Percentiles rank a stretch among this genome's conserved stretches.
phyloP scores from a whole-genome alignment of 1,284 basidiomycete genomes.

The Retiboletus fuscus region DNA sequence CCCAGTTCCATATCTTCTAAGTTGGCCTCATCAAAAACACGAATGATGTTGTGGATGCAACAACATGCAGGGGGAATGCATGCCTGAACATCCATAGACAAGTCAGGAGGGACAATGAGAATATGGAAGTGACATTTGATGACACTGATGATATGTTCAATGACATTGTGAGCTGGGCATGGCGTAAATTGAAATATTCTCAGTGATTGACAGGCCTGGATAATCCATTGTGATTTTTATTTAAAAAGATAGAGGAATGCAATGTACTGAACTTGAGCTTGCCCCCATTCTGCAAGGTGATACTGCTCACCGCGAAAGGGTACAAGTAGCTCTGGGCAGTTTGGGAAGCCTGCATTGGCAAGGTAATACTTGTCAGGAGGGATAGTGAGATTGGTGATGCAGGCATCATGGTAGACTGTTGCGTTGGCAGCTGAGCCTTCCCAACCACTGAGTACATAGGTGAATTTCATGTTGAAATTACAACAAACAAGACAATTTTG shows the following conservation, averaged over 20 bases:
- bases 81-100: neutral
- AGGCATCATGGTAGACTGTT: neutral
- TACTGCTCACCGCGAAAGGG: too few species aligned
- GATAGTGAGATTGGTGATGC: neutral
- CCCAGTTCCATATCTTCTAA: neutral
- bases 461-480: neutral
- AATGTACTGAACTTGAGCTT: too few species aligned
- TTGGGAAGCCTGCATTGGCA: neutral
- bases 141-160: neutral
- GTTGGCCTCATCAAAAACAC: neutral
- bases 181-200: neutral
- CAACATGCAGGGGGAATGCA: neutral
- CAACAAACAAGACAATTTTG: conserved; percentile 1
- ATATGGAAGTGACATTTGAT: neutral
- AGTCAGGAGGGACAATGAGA: neutral
- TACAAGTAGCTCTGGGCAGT: too few species aligned
- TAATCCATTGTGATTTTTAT: too few species aligned
- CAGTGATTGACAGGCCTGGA: too few species aligned
- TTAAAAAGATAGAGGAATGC: too few species aligned
- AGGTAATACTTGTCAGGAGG: neutral
- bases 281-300: too few species aligned
- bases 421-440: neutral
- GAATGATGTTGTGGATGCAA: neutral
- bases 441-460: neutral
- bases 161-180: neutral